Evolutionary conservation across 768 basidiomycete genomes (phyloP), one percentile per base, ranked within the genome.

Genomic region (Asterophora lycoperdoides): DNA sequence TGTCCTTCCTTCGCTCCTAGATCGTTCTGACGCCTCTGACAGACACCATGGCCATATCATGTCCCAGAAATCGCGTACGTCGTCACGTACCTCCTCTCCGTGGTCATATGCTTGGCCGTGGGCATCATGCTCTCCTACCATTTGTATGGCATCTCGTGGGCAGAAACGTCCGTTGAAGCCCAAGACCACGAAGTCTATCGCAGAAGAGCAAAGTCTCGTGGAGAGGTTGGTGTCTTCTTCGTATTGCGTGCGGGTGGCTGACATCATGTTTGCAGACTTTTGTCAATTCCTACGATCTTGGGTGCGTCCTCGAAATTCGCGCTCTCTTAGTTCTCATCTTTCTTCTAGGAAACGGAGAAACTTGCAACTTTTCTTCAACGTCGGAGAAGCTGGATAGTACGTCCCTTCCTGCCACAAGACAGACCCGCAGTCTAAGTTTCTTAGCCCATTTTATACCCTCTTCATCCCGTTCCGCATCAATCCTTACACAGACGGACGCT

Each of bases 281-380:
- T 59, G 74, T 91, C 9, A 97, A 97, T 59, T 92, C 88, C 1
- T 99, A 93, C 62, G 89, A 98, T 63, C 70, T 95, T 4, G 95
- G 93, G 79, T 85, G 61, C 35, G 75, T 60, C 20, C 15, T 38
- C 39, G 36, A 26, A 19, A 5, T 23, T 23, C 1, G 1, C 19
- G 15, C 29, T 23, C 33, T 3, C 5, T n/a, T 13, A 13, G 10
- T 18, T 18, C 15, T 6, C 42, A n/a, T 17, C 14, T 10, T 4
- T 28, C 28, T 14, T 7, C 15, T 13, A 80, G 80, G 19, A 75
- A 72, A 59, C 66, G 70, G 43, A 75, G 73, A 58, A 98, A 99
- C 62, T 68, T 97, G 8, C 67, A 77, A 53, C 63, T 91, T 15
- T 96, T 95, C 60, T 95, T 98, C 69, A 97, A 97, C 58, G 59